Base-by-base conservation (phyloP, 139 green algal species). In the Trebouxia sp. region DNA sequence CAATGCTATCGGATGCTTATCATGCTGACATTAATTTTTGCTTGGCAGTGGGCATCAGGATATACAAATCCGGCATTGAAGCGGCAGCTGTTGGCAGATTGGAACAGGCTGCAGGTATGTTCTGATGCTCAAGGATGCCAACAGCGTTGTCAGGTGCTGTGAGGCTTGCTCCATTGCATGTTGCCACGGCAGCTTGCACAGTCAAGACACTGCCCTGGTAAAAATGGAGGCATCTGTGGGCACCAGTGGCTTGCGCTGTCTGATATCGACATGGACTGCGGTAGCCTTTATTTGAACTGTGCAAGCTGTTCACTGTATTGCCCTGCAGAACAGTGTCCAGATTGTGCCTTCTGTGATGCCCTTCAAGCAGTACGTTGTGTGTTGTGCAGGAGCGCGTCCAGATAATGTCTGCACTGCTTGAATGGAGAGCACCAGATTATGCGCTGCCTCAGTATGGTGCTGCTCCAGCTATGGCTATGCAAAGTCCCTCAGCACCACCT, bases 31-130 rank as follows among this genome's bases (percentile, higher is more conserved):
- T 43, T 14, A 20, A 70, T 43, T 26, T 8, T 10, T 72, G 15
- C 37, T 14, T n/a, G 42, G 62, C 62, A 72, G 62, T 72, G 62
- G 62, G 20, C 62, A 6, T 72, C 62, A 43, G 32, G 32, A 9
- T 72, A 72, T 24, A 72, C 62, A 72, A 72, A 72, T 45, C 62
- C 62, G 26, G 35, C 62, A 43, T 10, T 72, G 9, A 72, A 72
- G 32, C 62, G 62, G 15, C 62, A 72, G 32, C 15, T 72, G 35
- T 24, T 72, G 20, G 42, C 62, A 45, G 62, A 72, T 35, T 72
- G 62, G 62, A 72, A 0, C 12, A 12, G 24, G 32, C 26, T 72
- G 28, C 62, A 72, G 62, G 62, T 72, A n/a, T 72, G 62, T n/a
- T 37, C n/a, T n/a, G n/a, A n/a, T n/a, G n/a, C n/a, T n/a, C n/a